Evolutionary conservation across 2,329 filamentous ascomycete genomes (phyloP).

Genomic region (Aspergillus quadrilineatus): DNA sequence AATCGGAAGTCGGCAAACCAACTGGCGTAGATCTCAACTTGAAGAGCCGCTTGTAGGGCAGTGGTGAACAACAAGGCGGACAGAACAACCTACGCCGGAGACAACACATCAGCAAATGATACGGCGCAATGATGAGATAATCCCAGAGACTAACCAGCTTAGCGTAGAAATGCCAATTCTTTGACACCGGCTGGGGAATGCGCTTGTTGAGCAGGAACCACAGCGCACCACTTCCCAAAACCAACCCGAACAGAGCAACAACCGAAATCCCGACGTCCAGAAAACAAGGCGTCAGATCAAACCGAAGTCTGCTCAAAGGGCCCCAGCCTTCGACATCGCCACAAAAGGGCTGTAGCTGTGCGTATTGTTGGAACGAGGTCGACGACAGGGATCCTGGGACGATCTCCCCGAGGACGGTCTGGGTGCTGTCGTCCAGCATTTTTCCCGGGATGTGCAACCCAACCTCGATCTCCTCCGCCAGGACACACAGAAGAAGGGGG

Average conservation of each 20-base stretch:
- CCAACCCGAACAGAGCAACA: constrained; percentile 74
- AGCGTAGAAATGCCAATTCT: constrained; percentile 88
- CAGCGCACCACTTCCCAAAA: constrained; percentile 73
- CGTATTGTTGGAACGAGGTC: constrained; percentile 22
- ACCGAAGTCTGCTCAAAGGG: constrained; percentile 79
- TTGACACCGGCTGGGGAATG: constrained; percentile 65
- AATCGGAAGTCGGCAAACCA: constrained; percentile 84
- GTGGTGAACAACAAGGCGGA: constrained; percentile 67
- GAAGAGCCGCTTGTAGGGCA: constrained; percentile 70
- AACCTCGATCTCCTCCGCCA: constrained; percentile 24
- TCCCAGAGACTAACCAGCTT: constrained; percentile 68
- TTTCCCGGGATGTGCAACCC: constrained; percentile 24
- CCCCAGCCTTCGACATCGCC: constrained; percentile 94
- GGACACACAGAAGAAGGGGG: constrained; percentile 9
- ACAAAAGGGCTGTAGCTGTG: constrained; percentile 68
- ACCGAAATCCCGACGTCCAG: constrained; percentile 83
- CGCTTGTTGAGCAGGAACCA: constrained; percentile 76
- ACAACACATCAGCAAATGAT: neutral
- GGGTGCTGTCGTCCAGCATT: constrained; percentile 38
- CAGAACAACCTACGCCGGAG: constrained; percentile 56
- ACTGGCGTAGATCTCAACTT: constrained; percentile 67
- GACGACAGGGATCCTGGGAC: constrained; percentile 30
- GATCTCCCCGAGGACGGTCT: constrained; percentile 34
- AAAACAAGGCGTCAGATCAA: constrained; percentile 97
- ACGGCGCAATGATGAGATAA: neutral